Base-by-base conservation (phyloP, 1,284 basidiomycete species). In the Austroboletus niveus region DNA sequence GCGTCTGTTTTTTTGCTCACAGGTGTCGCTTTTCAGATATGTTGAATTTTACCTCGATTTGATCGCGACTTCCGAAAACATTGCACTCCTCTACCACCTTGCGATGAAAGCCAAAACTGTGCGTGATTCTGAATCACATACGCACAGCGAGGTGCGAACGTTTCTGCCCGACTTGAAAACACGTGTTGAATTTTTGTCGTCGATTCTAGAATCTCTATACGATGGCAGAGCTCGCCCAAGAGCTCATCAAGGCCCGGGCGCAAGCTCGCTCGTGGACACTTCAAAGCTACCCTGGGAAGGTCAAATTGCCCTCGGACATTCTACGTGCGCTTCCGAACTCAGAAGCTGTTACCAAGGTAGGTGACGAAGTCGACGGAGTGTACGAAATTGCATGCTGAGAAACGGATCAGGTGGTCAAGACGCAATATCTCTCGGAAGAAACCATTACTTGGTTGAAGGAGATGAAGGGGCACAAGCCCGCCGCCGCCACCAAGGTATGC, bases 201-300 rank as follows among this genome's bases (percentile, higher is more conserved):
- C 94, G 89, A 88, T 90, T 63, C 5, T 62, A 97, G 92, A 90
- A 92, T 63, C 75, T 99, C 30, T 98, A 97, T 65, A 80, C 85
- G n/a, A 75, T 93, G 45, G 86, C 87, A 57, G 97, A 99, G 63
- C 75, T 99, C 5, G 86, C 94, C 0, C 91, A 97, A 69, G 82
- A 92, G 56, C 73, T 97, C 34, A 89, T 98, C 68, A 89, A 87
- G 61, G 72, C 75, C 1, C 79, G 82, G 20, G 87, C 91, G 0
- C 78, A 82, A 32, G 58, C 72, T 4, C 79, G 87, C 45, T 79
- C 78, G 4, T 98, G 95, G 93, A 80, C 78, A 3, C 72, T 98
- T 8, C 76, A 84, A 47, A 86, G 82, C 22, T 93, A 90, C 66
- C 92, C 92, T 0, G 90, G 87, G 27, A 88, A 88, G 63, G 73